Base-by-base conservation (phyloP, 192 early-diverging fungal species). In the Coemansia sp. region DNA sequence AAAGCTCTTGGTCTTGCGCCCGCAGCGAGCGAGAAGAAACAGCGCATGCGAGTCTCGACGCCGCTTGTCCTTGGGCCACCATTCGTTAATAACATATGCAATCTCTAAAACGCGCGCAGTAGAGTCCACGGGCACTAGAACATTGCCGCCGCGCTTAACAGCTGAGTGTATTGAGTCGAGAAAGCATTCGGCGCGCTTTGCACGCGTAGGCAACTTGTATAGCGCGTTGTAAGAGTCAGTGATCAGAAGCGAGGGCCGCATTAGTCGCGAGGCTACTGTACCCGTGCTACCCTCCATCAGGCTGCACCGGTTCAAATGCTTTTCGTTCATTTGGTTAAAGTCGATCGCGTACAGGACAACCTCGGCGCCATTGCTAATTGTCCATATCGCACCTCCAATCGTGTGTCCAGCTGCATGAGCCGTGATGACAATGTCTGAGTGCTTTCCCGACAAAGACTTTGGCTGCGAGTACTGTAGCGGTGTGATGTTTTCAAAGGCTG, bases 301-400 rank as follows among this genome's bases (percentile, higher is more conserved):
- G 11, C 69, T 72, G 66, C 69, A 61, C 26, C 62, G 55, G 10
- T 55, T 73, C 23, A 72, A 78, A 58, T 91, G 94, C 90, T 86
- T 80, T 75, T 99, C 97, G 65, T 92, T 93, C 44, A 89, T 86
- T 73, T 98, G 94, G 75, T 98, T 99, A 73, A 91, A 98, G 76
- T 99, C 95, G 38, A 98, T 93, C 1, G 96, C 95, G 71, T 99
- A 99, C 5, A 98, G 84, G 62, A 99, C 92, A 9, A 92, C 89
- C 69, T 99, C 95, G 16, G 93, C 91, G 60, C 95, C 95, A 68
- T 95, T 97, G 72, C 90, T 92, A 62, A 99, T 94, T 58, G 92
- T 95, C 97, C 97, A 99, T 47, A 99, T 85, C 1, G 96, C 95
- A 21, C 97, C 97, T 67, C 97, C 97, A 32, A 99, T 85, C 1